These are phyloP conservation scores for Phialophora tarda DNA, from an alignment of 2,329 filamentous ascomycete species.

Conservation along the genomic window DNA sequence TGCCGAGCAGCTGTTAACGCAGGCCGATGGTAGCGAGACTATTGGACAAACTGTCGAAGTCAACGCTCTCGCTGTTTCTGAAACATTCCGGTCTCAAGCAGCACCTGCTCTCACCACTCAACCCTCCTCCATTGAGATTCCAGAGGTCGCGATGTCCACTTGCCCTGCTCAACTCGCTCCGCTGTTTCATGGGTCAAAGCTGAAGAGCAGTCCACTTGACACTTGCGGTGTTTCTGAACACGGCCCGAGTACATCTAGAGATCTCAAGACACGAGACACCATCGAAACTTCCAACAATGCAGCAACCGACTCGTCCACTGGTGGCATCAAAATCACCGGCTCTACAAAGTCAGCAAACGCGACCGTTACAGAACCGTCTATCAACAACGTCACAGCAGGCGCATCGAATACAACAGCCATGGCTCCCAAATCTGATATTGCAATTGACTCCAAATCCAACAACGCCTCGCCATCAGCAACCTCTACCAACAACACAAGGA, in stretches of 20 bases:
- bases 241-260: background rate
- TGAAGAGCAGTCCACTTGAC: background rate
- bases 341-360: background rate
- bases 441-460: conserved; percentile 10
- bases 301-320: background rate
- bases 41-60: conserved; percentile 29
- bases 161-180: background rate
- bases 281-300: conserved; percentile 3
- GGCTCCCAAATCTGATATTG: conserved; percentile 19
- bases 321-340: background rate
- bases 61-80: background rate
- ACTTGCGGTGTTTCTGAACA: background rate
- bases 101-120: background rate
- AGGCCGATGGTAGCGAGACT: conserved; percentile 35
- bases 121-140: background rate
- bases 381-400: background rate
- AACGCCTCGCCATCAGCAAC: conserved; percentile 16
- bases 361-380: background rate
- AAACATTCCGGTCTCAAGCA: background rate
- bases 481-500: conserved; percentile 33
- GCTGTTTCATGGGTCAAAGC: background rate
- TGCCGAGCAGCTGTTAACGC: conserved; percentile 35
- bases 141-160: background rate
- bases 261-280: background rate
- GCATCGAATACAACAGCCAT: background rate